A percentile compares a stretch with the other conserved stretches of the same genome.
Conservation (phyloP, 495 filamentous ascomycete genomes). For the Neurospora sp. region DNA sequence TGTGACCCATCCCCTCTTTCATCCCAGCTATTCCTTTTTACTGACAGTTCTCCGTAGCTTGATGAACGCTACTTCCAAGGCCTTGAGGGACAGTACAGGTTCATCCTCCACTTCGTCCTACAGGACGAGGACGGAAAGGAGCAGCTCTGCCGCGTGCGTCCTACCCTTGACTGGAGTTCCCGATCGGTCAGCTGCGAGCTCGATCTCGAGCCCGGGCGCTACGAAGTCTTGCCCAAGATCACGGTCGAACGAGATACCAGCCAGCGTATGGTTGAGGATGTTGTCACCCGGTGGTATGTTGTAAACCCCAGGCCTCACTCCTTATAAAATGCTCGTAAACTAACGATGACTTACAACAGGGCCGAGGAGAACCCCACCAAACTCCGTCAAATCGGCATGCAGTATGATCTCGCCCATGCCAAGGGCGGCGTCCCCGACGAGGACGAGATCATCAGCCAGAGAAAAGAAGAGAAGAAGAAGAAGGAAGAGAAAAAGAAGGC, state of each 20-base stretch:
- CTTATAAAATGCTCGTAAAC: not conserved
- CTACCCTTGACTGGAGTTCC: slow-evolving; percentile 43
- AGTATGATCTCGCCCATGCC: slow-evolving; percentile 63
- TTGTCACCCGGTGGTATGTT: slow-evolving; percentile 37
- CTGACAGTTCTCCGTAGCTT: slow-evolving; percentile 19
- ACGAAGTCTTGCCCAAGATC: slow-evolving; percentile 64
- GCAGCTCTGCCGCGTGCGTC: slow-evolving; percentile 57
- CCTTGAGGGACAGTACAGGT: slow-evolving; percentile 57
- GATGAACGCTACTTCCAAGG: slow-evolving; percentile 66
- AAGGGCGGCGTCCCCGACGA: slow-evolving; percentile 59
- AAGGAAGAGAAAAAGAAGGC: slow-evolving; percentile 18
- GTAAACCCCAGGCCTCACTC: not conserved
- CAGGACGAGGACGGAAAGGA: slow-evolving; percentile 60
- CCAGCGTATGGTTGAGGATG: slow-evolving; percentile 43
- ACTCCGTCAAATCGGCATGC: slow-evolving; percentile 59
- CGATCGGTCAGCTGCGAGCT: slow-evolving; percentile 67
- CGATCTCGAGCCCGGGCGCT: slow-evolving; percentile 59
- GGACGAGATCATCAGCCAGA: slow-evolving; percentile 46
- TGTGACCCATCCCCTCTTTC: not conserved
- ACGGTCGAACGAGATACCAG: slow-evolving; percentile 44
- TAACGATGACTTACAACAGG: not conserved
- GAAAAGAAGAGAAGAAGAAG: slow-evolving; percentile 22
- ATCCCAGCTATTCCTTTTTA: not conserved
- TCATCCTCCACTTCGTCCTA: slow-evolving; percentile 59
- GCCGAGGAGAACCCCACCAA: slow-evolving; percentile 54